These are phyloP conservation scores for Fusarium sp. DNA, from an alignment of 2,329 filamentous ascomycete species.

Conservation along the genomic window DNA sequence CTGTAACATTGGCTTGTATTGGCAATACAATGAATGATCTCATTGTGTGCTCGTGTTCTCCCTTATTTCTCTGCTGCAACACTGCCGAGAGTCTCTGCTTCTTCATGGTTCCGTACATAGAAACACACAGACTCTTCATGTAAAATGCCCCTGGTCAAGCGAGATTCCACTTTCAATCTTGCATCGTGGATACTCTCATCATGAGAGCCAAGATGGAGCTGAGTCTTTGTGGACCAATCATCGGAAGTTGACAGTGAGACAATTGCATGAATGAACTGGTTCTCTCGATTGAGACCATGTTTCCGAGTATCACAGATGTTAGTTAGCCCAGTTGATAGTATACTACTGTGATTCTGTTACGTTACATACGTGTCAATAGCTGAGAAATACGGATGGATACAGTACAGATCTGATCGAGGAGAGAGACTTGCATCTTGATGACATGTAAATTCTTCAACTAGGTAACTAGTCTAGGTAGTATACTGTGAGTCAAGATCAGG, in stretches of 20 bases:
- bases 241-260: background rate
- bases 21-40: slow-evolving; percentile 16
- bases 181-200: slow-evolving; percentile 27
- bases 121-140: background rate
- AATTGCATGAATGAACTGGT: background rate
- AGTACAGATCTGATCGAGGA: background rate
- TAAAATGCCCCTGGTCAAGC: background rate
- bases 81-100: background rate
- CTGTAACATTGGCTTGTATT: slow-evolving; percentile 1
- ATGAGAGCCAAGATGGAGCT: slow-evolving; percentile 4
- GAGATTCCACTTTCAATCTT: slow-evolving; percentile 28
- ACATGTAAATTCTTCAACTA: background rate
- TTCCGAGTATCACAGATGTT: background rate
- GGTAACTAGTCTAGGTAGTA: background rate
- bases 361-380: background rate
- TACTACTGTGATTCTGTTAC: background rate
- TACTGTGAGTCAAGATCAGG: slow-evolving; percentile 1
- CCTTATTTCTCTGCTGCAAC: background rate
- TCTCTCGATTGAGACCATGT: background rate
- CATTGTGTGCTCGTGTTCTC: slow-evolving; percentile 6
- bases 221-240: background rate
- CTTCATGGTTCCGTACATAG: background rate
- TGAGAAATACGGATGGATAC: background rate
- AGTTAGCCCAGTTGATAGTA: background rate
- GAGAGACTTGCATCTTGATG: background rate